A percentile compares a stretch with the other conserved stretches of the same genome.
Evolutionary conservation across 805 yeast genomes (phyloP).

Genomic region (Teunomyces barrocoloradensis): DNA sequence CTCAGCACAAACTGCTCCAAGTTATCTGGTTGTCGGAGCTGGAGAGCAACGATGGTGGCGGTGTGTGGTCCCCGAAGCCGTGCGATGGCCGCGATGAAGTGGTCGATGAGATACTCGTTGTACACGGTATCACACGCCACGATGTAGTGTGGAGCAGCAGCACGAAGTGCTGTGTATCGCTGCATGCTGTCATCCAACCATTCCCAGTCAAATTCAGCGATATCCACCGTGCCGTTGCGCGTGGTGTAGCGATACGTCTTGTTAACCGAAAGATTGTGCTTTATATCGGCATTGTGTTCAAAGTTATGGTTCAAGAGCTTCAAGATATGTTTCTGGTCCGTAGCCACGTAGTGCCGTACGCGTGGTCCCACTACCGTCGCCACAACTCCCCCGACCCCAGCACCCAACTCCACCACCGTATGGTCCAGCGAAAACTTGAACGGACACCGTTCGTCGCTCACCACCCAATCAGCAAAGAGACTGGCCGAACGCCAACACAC

Average conservation of each 20-base stretch:
- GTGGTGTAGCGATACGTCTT: conserved; percentile 6
- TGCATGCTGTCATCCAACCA: conserved; percentile 32
- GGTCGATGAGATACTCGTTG: conserved; percentile 56
- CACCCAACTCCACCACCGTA: conserved; percentile 54
- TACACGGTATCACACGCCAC: conserved; percentile 67
- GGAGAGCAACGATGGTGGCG: conserved; percentile 45
- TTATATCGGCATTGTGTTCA: conserved; percentile 26
- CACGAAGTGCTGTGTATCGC: conserved; percentile 14
- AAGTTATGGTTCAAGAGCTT: conserved; percentile 51
- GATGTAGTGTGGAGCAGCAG: conserved; percentile 41
- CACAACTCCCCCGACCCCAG: conserved; percentile 57
- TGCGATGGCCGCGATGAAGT: conserved; percentile 44
- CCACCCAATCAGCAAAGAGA: conserved; percentile 52
- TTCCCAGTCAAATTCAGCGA: conserved; percentile 65
- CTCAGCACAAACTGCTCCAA: conserved; percentile 44
- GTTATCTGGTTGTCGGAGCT: conserved; percentile 52
- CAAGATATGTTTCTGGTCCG: conserved; percentile 57
- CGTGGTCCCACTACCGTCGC: conserved; percentile 37
- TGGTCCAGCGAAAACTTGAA: conserved; percentile 11
- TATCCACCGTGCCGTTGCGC: conserved; percentile 30
- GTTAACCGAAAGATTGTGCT: conserved; percentile 2
- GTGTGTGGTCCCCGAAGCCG: conserved; percentile 31
- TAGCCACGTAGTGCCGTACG: conserved; percentile 44
- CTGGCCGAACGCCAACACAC: conserved; percentile 58
- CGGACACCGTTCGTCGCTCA: conserved; percentile 27